Percentiles rank a stretch among this genome's conserved stretches.
phyloP scores from a whole-genome alignment of 2,329 filamentous ascomycete genomes.

The Botryotinia narcissicola region DNA sequence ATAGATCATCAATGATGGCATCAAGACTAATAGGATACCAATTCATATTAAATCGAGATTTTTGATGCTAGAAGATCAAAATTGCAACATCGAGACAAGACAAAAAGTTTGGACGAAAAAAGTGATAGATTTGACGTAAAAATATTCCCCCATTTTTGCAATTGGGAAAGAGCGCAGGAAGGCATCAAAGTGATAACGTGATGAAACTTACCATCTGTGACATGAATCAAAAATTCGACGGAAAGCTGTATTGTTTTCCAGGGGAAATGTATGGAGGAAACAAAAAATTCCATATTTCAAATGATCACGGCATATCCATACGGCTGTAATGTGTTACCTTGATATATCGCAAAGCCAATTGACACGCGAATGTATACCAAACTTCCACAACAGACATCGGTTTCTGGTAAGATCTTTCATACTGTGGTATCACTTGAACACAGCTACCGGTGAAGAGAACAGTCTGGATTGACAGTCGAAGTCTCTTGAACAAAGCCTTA shows the following conservation, averaged over 20 bases:
- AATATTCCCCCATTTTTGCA: not conserved
- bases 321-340: not conserved
- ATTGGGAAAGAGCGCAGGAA: not conserved
- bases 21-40: conserved; percentile 4
- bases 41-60: not conserved
- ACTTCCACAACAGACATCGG: not conserved
- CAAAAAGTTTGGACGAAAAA: not conserved
- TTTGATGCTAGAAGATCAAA: not conserved
- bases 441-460: too few species aligned
- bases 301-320: not conserved
- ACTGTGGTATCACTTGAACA: not conserved
- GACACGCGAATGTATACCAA: not conserved
- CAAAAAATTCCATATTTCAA: not conserved
- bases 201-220: not conserved
- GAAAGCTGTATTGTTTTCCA: not conserved
- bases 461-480: not conserved
- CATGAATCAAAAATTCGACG: not conserved
- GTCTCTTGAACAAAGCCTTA: too few species aligned
- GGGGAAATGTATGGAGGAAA: not conserved
- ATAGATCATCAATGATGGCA: conserved; percentile 23
- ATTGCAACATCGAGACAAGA: not conserved
- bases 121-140: not conserved
- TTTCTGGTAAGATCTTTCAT: not conserved
- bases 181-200: not conserved
- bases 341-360: not conserved